Evolutionary conservation across 2,329 filamentous ascomycete genomes (phyloP).

Genomic region (Colletotrichum paranaense): DNA sequence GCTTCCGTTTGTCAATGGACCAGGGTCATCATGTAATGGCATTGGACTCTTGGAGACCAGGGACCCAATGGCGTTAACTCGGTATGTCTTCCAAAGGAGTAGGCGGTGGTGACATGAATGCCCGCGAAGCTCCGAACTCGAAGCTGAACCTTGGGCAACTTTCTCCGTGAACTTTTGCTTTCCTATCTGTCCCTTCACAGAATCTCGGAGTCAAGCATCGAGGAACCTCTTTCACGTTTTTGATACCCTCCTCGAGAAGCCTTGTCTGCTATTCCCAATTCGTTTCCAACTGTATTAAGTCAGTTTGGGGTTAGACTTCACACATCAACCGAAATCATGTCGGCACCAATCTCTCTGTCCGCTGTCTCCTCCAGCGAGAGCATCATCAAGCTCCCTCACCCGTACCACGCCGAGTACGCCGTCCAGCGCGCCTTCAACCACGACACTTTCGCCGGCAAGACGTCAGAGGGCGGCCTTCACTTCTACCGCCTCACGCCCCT

Average conservation of each 20-base stretch:
- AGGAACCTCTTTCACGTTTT: not conserved
- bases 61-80: slow-evolving; percentile 4
- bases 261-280: not conserved
- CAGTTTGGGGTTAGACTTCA: not conserved
- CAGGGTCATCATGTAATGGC: not conserved
- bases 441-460: slow-evolving; percentile 36
- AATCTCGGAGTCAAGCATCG: not conserved
- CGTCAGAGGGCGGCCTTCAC: slow-evolving; percentile 33
- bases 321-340: slow-evolving; percentile 37
- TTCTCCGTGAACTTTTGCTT: not conserved
- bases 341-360: slow-evolving; percentile 41
- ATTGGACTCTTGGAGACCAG: not conserved
- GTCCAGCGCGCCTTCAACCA: slow-evolving; percentile 47
- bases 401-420: slow-evolving; percentile 59
- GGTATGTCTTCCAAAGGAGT: slow-evolving; percentile 29
- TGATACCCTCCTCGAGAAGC: not conserved
- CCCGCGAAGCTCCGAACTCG: slow-evolving; percentile 25
- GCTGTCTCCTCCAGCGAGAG: slow-evolving; percentile 48
- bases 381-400: slow-evolving; percentile 61
- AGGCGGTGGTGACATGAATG: slow-evolving; percentile 23
- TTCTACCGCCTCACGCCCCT: slow-evolving; percentile 51
- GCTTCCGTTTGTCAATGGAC: not conserved
- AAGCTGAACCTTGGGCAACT: slow-evolving; percentile 4
- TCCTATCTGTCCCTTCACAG: not conserved
- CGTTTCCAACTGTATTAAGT: not conserved